These are phyloP conservation scores for Pseudopyrenochaeta lycopersici DNA, from an alignment of 2,329 filamentous ascomycete species.

Conservation along the genomic window DNA sequence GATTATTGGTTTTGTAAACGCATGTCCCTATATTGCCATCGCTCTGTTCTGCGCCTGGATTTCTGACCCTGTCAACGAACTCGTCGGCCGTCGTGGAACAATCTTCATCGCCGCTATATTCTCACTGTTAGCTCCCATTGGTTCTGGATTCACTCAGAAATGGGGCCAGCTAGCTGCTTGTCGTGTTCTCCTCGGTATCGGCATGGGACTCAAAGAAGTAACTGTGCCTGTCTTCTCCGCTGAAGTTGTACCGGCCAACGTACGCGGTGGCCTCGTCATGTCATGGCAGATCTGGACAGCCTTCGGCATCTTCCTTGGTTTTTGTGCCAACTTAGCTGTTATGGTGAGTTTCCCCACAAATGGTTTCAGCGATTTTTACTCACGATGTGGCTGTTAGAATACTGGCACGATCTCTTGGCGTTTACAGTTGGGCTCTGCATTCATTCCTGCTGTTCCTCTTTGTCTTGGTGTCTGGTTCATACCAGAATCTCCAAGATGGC, in stretches of 20 bases:
- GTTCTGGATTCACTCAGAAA: conserved; percentile 44
- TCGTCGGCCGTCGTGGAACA: conserved; percentile 42
- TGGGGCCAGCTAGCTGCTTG: conserved; percentile 53
- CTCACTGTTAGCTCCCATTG: conserved; percentile 47
- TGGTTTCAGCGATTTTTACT: no score
- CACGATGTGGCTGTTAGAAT: conserved; percentile 7
- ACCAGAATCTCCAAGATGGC: conserved; percentile 48
- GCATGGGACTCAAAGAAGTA: conserved; percentile 56
- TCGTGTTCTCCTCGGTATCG: conserved; percentile 49
- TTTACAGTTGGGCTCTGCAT: conserved; percentile 51
- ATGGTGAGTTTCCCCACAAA: conserved; percentile 26
- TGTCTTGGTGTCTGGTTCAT: conserved; percentile 53
- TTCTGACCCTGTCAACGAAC: conserved; percentile 40
- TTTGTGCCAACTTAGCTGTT: conserved; percentile 52
- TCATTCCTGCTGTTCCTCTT: conserved; percentile 50
- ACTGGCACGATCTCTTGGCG: conserved; percentile 49
- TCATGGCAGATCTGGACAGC: conserved; percentile 56
- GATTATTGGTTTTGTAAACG: conserved; percentile 46
- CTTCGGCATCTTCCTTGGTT: conserved; percentile 58
- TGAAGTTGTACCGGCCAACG: conserved; percentile 58
- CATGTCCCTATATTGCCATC: conserved; percentile 43
- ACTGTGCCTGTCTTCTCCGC: conserved; percentile 58
- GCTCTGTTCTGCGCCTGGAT: conserved; percentile 38
- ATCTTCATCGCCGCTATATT: conserved; percentile 47
- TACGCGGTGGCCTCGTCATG: conserved; percentile 60